Evolutionary conservation across 2,329 filamentous ascomycete species (phyloP), one percentile per base, ranked within the genome.

Genomic region (Botrytis aclada): DNA sequence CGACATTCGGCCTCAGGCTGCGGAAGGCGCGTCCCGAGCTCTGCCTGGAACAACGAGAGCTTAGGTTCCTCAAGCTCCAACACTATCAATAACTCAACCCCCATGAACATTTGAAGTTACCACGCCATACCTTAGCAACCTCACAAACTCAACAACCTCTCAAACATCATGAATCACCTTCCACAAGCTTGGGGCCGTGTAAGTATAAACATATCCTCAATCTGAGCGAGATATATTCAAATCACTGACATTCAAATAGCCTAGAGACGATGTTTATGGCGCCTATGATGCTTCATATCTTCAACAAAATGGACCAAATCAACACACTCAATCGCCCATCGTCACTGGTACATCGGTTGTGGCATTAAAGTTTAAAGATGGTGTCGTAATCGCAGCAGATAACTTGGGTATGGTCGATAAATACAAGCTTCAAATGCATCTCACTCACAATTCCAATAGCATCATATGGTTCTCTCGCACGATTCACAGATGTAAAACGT

Each of bases 271-370:
- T 84, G 88, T 98, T 81, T 99, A 98, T 85, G 96, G 96, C 79
- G 87, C 92, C 80, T 99, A 99, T 84, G 93, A 98, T 84, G 86
- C 87, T 81, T 93, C 94, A 74, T 95, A 95, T 83, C 91, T 98
- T 81, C 89, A 93, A 79, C 86, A 84, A 79, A 87, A 86, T 72
- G 87, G 86, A 71, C 93, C 95, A 73, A 94, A 89, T 81, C 89
- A 94, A 81, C 93, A 97, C 84, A 98, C 96, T 72, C 94, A 97
- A 84, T 90, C 90, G 45, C 96, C 96, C 80, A 92, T 97, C 78
- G 96, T 99, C 75, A 99, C 96, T 70, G 96, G 96, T 81, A 98
- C 96, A 67, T 98, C 96, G 70, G 96, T 99, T 76, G 84, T 99
- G 73, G 96, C 92, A 76, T 88, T 98, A 82, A 98, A 98, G 87